Conservation (phyloP, 805 yeast species). For the Zygotorulaspora chibaensis region DNA sequence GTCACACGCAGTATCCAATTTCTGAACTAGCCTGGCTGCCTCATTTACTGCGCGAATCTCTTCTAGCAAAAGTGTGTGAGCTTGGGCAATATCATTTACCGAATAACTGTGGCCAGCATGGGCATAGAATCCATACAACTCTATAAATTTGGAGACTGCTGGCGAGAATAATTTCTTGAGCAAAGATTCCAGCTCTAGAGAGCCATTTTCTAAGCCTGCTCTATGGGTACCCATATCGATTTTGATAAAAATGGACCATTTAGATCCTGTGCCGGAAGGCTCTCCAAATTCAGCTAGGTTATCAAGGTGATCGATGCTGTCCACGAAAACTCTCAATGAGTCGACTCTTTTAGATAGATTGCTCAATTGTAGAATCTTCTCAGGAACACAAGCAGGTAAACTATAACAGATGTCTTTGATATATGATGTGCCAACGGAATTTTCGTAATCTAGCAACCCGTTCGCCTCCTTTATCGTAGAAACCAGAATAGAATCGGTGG, state of each 20-base stretch:
- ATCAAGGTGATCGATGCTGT: slow-evolving; percentile 53
- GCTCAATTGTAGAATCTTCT: slow-evolving; percentile 45
- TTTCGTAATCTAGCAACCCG: slow-evolving; percentile 38
- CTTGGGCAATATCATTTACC: slow-evolving; percentile 42
- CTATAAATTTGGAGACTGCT: slow-evolving; percentile 34
- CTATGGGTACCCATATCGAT: slow-evolving; percentile 68
- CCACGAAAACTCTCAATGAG: slow-evolving; percentile 55
- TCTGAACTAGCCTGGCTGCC: slow-evolving; percentile 43
- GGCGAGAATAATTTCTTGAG: slow-evolving; percentile 34
- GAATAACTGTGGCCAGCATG: slow-evolving; percentile 77
- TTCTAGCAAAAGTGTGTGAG: slow-evolving; percentile 45
- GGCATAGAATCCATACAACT: slow-evolving; percentile 64
- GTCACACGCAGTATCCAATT: slow-evolving; percentile 30
- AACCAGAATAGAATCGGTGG: slow-evolving; percentile 52
- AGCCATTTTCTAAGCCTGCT: slow-evolving; percentile 50
- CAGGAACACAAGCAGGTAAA: slow-evolving; percentile 52
- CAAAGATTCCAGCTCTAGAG: slow-evolving; percentile 37
- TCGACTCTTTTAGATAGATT: slow-evolving; percentile 41
- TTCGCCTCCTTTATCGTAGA: slow-evolving; percentile 69
- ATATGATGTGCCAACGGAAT: slow-evolving; percentile 22
- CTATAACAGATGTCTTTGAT: slow-evolving; percentile 52
- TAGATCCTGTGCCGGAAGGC: slow-evolving; percentile 14
- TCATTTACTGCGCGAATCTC: slow-evolving; percentile 55
- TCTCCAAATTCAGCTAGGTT: slow-evolving; percentile 40
- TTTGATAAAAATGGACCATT: slow-evolving; percentile 65